Base-by-base conservation (phyloP, 23 red algal genomes). In the Gracilaria gracilis region DNA sequence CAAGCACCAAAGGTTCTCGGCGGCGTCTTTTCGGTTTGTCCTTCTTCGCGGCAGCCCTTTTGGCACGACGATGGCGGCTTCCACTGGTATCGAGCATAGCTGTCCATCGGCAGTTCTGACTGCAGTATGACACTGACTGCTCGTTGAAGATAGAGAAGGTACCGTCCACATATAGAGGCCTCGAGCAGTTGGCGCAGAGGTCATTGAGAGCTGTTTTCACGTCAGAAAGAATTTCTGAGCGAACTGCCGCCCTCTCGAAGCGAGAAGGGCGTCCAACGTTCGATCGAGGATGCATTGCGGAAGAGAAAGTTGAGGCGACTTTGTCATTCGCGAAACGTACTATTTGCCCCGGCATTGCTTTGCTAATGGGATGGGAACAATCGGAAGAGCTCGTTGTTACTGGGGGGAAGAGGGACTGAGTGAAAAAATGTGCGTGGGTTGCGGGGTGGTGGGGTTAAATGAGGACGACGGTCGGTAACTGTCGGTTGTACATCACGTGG, bases 31-130 rank as follows among this genome's bases (percentile, higher is more conserved):
- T 73, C 38, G 33, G 67, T 44, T 73, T 73, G 33, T 9, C 33
- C 67, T 37, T 37, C 11, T 73, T 73, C 34, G 67, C 67, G 16
- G 67, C 67, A 73, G 67, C 67, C 28, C 67, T 37, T 9, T 37
- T 73, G 35, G 67, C 67, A 23, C 67, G 67, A 40, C 67, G 67
- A 20, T 73, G 35, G 38, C 67, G 67, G 67, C 67, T 73, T n/a
- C 67, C 67, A 17, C 2, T 73, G 35, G 67, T 73, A n/a, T 73
- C 67, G 16, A 73, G 28, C 67, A 73, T 37, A n/a, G 67, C 67
- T n/a, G 67, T 73, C 67, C 67, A 73, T 8, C 67, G 67, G 35
- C 67, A 73, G 67, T 73, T 73, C 34, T 73, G 67, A 35, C 67
- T 40, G 35, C 67, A 73, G 16, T 73, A 73, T 4, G 38, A 44